Conservation (phyloP, 2,329 filamentous ascomycete species). For the Fusarium multiceps region DNA sequence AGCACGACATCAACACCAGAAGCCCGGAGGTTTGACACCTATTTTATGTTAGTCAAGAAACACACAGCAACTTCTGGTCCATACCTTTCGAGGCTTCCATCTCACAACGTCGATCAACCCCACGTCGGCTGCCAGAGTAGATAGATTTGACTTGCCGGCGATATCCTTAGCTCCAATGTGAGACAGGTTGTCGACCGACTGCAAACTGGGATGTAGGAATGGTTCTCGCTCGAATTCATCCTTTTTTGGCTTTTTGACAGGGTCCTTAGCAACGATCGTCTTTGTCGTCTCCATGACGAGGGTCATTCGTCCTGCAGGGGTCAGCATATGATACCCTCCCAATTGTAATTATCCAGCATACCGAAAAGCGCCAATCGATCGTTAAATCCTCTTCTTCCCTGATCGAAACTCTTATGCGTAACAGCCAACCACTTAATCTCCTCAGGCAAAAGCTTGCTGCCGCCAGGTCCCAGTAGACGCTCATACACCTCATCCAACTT, state of each 20-base stretch:
- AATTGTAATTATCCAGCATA: constrained; percentile 54
- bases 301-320: constrained; percentile 50
- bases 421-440: constrained; percentile 97
- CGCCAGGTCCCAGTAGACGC: constrained; percentile 77
- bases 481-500: constrained; percentile 82
- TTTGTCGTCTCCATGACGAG: constrained; percentile 55
- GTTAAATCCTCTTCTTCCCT: constrained; percentile 93
- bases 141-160: constrained; percentile 73
- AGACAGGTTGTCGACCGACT: constrained; percentile 79
- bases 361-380: constrained; percentile 90
- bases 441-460: constrained; percentile 80
- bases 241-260: constrained; percentile 49
- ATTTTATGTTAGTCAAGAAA: constrained; percentile 5
- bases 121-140: constrained; percentile 74
- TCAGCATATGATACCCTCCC: constrained; percentile 21
- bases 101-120: constrained; percentile 80
- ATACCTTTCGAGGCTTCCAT: constrained; percentile 88
- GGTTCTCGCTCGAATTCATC: constrained; percentile 67
- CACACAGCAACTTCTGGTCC: constrained; percentile 35
- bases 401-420: constrained; percentile 98
- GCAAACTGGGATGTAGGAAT: constrained; percentile 76
- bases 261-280: constrained; percentile 51
- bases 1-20: constrained; percentile 83
- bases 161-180: constrained; percentile 68
- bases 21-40: constrained; percentile 73